Evolutionary conservation across 345 rosid species (phyloP), one percentile per base, ranked within the genome.

Genomic region (Aegle marmelos): DNA sequence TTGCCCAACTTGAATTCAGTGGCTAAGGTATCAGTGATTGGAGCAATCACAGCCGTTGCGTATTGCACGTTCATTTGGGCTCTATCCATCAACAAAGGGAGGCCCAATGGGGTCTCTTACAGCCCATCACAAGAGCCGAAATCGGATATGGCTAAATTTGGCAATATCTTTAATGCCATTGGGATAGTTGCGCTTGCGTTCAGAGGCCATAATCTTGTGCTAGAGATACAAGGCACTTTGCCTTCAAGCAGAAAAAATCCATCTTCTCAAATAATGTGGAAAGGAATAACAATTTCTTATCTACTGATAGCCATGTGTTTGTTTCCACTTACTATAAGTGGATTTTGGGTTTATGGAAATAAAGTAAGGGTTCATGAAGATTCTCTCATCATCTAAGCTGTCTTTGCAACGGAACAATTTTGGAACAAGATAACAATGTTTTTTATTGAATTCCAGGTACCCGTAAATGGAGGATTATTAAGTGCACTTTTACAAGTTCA

Each of bases 191-290:
- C 83, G 60, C 85, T 91, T 21, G 76, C 87, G 0, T 91, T 89
- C 48, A 82, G 89, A 64, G 94, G 94, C 2, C 92, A 88, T 77
- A 89, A 91, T 74, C 87, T 91, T 1, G 73, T 91, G n/a, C 89
- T 91, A 22, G 94, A 91, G 77, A 91, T 91, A 9, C 91, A 91
- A 89, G 94, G 88, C 25, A 91, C 94, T 30, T 37, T 91, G 77
- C 88, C 94, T 48, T 80, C 87, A 6, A 79, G 58, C 41, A 41
- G 81, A 45, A 82, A 9, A 33, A 28, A 67, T 22, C 66, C 83
- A 57, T 82, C 88, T 4, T 36, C 62, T 17, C 75, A 64, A 76
- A 50, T 86, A 11, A 91, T 89, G 94, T 80, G 91, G 94, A 89
- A 75, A 72, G 91, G 81, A 19, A 89, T 86, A 22, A 61, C 33